Evolutionary conservation across 805 yeast species (phyloP), one percentile per base, ranked within the genome.

Genomic region (Lachancea kluyveri): DNA sequence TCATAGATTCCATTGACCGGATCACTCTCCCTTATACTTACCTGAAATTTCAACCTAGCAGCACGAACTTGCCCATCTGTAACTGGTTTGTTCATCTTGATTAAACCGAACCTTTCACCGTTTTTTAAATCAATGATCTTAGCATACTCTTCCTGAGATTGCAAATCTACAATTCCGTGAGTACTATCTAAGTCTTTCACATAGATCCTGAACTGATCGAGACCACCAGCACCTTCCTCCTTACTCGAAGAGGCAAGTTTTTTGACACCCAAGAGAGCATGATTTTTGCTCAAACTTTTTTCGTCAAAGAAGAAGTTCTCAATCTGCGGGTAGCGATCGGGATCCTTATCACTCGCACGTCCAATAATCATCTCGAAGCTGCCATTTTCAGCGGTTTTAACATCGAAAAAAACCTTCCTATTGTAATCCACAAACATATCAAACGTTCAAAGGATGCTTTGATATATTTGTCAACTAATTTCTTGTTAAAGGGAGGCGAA

Each of bases 81-180:
- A 4, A 40, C 26, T 3, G 49, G 47, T 13, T 31, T 25, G 14
- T 39, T 32, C 17, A 42, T 24, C 21, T 30, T 28, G 24, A 47
- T 32, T 18, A 50, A 27, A 2, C 52, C 54, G 35, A 50, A 46
- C 8, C 45, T 27, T 24, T 50, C 54, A 4, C 55, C 54, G 28
- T 46, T 48, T 33, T 42, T 46, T 24, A 50, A 35, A 30, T 50
- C 54, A 8, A 50, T 41, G 2, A 48, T 34, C 18, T 38, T 38
- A 9, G 41, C 38, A 20, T 39, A 40, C 14, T 37, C 31, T 8
- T 36, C 42, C 22, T 28, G 30, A 4, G 51, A 39, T 20, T 46
- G 44, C 21, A 48, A 25, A 31, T 50, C 53, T 15, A 48, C 50
- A 11, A 48, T 43, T 3, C 54, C 52, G 26, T 44, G 41, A 3